Conservation (phyloP, 1,284 basidiomycete species). For the Ceratorhiza oryzae-sativae region DNA sequence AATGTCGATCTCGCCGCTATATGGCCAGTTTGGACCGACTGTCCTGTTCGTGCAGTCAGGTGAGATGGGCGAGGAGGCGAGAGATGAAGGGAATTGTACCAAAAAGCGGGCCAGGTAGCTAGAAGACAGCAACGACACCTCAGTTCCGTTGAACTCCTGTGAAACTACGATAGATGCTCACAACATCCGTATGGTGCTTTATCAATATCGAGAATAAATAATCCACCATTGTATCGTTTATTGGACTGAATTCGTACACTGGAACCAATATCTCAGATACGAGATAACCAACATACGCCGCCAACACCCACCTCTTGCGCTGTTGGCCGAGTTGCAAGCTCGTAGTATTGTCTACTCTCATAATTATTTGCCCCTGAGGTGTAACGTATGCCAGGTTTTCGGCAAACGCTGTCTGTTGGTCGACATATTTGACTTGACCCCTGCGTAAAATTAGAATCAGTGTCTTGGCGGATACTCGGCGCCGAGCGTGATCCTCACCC, state of each 20-base stretch:
- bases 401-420: constrained; percentile 27
- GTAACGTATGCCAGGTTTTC: constrained; percentile 40
- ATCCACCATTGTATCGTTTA: constrained; percentile 61
- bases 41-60: constrained; percentile 46
- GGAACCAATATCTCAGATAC: neutral
- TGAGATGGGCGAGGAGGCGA: neutral
- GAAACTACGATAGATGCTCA: constrained; percentile 47
- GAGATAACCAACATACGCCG: neutral
- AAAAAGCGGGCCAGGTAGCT: constrained; percentile 72
- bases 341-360: constrained; percentile 43
- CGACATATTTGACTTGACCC: constrained; percentile 41
- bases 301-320: constrained; percentile 41
- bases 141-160: neutral
- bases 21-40: constrained; percentile 62
- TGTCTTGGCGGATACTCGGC: neutral
- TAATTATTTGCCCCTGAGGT: constrained; percentile 37
- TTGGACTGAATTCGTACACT: constrained; percentile 46
- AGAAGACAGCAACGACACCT: neutral
- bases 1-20: constrained; percentile 78
- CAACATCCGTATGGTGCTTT: constrained; percentile 76
- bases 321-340: constrained; percentile 33
- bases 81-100: neutral
- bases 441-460: constrained; percentile 2
- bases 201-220: constrained; percentile 73
- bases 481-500: neutral